Percentiles rank a stretch among this genome's conserved stretches.
phyloP scores from a whole-genome alignment of 1,284 basidiomycete species.

The Ganoderma multipileum region DNA sequence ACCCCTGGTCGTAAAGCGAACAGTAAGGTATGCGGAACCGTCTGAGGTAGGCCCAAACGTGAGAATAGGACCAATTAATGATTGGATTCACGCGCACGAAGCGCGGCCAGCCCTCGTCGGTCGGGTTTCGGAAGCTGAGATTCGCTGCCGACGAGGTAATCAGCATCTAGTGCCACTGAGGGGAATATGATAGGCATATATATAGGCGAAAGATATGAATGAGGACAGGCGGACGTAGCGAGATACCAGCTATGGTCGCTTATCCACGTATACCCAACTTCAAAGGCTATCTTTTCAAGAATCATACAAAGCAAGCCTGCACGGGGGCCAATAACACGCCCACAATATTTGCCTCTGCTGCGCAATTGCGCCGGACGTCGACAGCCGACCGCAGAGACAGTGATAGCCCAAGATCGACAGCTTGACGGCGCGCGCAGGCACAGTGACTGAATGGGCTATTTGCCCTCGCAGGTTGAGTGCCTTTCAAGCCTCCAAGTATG shows the following conservation, averaged over 20 bases:
- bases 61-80: slow-evolving; percentile 91
- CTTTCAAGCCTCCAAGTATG: background rate
- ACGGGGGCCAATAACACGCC: background rate
- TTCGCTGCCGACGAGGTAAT: slow-evolving; percentile 50
- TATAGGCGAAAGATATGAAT: background rate
- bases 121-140: slow-evolving; percentile 77
- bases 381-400: background rate
- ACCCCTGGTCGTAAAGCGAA: slow-evolving; percentile 91
- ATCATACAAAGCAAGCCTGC: background rate
- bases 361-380: background rate
- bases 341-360: background rate
- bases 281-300: background rate
- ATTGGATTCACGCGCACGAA: slow-evolving; percentile 96
- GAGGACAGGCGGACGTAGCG: background rate
- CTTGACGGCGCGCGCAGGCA: background rate
- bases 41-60: slow-evolving; percentile 91
- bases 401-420: background rate
- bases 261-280: background rate
- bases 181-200: background rate
- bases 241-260: background rate
- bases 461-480: background rate
- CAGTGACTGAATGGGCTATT: background rate
- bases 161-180: background rate
- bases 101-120: slow-evolving; percentile 88
- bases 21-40: slow-evolving; percentile 87